Evolutionary conservation across 805 yeast genomes (phyloP).

Genomic region (Metschnikowia aberdeeniae): DNA sequence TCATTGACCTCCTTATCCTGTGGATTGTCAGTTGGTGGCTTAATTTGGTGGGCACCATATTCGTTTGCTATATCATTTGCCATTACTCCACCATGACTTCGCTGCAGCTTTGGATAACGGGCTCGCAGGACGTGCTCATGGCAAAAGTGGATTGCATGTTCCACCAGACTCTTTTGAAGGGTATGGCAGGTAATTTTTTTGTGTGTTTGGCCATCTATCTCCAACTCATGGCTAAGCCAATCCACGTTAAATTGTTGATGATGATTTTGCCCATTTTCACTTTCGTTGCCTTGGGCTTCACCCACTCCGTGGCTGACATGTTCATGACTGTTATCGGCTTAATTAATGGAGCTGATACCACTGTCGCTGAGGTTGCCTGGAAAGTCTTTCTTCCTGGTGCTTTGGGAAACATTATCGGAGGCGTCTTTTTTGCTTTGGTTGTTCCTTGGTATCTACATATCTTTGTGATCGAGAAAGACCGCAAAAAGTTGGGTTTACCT

Average conservation of each 20-base stretch:
- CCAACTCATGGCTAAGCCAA: conserved; percentile 74
- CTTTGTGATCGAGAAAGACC: conserved; percentile 68
- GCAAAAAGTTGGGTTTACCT: conserved; percentile 58
- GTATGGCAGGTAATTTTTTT: conserved; percentile 71
- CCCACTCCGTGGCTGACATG: conserved; percentile 85
- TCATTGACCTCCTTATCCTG: conserved; percentile 57
- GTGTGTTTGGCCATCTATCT: conserved; percentile 73
- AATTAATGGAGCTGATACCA: conserved; percentile 59
- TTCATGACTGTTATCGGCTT: conserved; percentile 60
- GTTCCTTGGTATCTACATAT: conserved; percentile 74
- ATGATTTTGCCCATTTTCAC: conserved; percentile 69
- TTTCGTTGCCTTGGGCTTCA: conserved; percentile 73
- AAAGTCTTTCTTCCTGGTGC: conserved; percentile 66
- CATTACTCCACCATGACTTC: conserved; percentile 50
- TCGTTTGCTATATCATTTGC: conserved; percentile 63
- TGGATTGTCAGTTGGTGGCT: conserved; percentile 67
- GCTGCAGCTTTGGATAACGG: conserved; percentile 39
- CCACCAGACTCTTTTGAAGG: conserved; percentile 62
- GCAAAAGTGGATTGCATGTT: conserved; percentile 46
- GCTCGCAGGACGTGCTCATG: conserved; percentile 45
- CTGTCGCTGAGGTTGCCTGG: conserved; percentile 69
- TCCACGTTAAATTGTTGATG: conserved; percentile 67
- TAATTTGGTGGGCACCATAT: conserved; percentile 60
- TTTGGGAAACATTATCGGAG: conserved; percentile 79
- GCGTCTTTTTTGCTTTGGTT: conserved; percentile 56